A percentile compares a stretch with the other conserved stretches of the same genome.
phyloP scores from a whole-genome alignment of 2,329 filamentous ascomycete species.

The Phialophora macrospora region DNA sequence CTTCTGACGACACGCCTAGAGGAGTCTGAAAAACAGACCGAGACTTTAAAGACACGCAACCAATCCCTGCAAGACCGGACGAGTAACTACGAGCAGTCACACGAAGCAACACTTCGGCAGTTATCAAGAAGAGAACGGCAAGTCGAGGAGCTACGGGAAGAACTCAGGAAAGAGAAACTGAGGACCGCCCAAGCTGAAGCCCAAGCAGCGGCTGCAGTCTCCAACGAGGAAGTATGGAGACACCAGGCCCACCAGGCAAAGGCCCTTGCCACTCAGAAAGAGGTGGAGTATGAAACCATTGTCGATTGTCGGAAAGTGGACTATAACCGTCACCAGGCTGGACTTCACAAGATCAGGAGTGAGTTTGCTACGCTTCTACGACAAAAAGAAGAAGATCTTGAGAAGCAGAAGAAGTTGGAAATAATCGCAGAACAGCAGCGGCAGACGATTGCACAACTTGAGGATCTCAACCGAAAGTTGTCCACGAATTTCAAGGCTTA shows the following conservation, averaged over 20 bases:
- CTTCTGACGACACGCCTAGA: constrained; percentile 53
- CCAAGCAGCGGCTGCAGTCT: constrained; percentile 41
- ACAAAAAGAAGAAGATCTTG: constrained; percentile 46
- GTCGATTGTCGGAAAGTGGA: constrained; percentile 49
- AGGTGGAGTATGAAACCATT: constrained; percentile 51
- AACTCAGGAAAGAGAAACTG: constrained; percentile 49
- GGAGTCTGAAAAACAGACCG: constrained; percentile 54
- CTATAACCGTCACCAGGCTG: constrained; percentile 47
- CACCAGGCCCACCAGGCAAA: constrained; percentile 41
- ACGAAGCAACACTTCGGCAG: constrained; percentile 54
- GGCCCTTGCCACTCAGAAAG: constrained; percentile 38
- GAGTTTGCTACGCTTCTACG: constrained; percentile 45
- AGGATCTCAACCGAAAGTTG: constrained; percentile 49
- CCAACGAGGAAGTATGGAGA: constrained; percentile 39
- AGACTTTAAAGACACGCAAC: constrained; percentile 52
- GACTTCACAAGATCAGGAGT: constrained; percentile 46
- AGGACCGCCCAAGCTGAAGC: constrained; percentile 50
- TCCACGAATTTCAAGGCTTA: constrained; percentile 50
- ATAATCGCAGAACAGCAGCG: constrained; percentile 54
- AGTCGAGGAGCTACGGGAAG: constrained; percentile 51
- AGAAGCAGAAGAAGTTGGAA: constrained; percentile 49
- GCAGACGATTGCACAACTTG: constrained; percentile 48
- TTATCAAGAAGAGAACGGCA: constrained; percentile 55
- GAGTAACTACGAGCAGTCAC: constrained; percentile 52
- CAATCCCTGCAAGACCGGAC: constrained; percentile 53